Conservation (phyloP, 192 early-diverging fungal species). For the Coemansia sp. region DNA sequence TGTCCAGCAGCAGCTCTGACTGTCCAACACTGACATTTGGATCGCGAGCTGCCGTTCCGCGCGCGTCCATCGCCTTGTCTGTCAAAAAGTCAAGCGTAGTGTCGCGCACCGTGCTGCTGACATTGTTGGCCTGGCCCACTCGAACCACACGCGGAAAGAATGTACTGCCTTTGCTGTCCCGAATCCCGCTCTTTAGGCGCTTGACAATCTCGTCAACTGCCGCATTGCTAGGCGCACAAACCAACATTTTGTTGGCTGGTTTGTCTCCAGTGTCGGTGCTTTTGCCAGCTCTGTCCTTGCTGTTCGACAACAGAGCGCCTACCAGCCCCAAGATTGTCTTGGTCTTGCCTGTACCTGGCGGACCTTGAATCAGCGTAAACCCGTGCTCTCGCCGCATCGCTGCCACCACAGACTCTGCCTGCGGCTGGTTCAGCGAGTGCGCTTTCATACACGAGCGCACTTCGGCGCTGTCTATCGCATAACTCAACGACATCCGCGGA, state of each 20-base stretch:
- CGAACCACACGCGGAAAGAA: slow-evolving; percentile 76
- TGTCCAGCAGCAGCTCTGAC: slow-evolving; percentile 19
- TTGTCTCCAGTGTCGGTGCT: background rate
- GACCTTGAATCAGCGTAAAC: slow-evolving; percentile 87
- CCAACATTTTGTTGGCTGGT: slow-evolving; percentile 64
- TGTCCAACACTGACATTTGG: slow-evolving; percentile 23
- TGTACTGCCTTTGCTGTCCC: slow-evolving; percentile 47
- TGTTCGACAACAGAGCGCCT: slow-evolving; percentile 56
- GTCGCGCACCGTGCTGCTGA: slow-evolving; percentile 71
- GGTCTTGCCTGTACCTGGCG: slow-evolving; percentile 75
- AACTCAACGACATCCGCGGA: slow-evolving; percentile 35
- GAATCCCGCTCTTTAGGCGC: slow-evolving; percentile 76
- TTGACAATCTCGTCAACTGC: slow-evolving; percentile 94
- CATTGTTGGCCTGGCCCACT: slow-evolving; percentile 70
- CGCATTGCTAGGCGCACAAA: slow-evolving; percentile 95
- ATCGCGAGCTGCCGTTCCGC: background rate
- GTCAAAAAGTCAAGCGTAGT: slow-evolving; percentile 69
- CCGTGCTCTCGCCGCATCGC: slow-evolving; percentile 65
- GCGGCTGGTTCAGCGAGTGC: slow-evolving; percentile 87
- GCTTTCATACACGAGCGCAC: slow-evolving; percentile 52
- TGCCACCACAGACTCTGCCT: slow-evolving; percentile 78
- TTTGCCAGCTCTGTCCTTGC: background rate
- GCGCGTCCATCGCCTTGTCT: slow-evolving; percentile 57
- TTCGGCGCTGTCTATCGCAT: slow-evolving; percentile 34
- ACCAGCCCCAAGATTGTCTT: slow-evolving; percentile 87